Evolutionary conservation across 108 stramenopile genomes (phyloP), one percentile per base, ranked within the genome.

Genomic region (Nitzschia sp.): DNA sequence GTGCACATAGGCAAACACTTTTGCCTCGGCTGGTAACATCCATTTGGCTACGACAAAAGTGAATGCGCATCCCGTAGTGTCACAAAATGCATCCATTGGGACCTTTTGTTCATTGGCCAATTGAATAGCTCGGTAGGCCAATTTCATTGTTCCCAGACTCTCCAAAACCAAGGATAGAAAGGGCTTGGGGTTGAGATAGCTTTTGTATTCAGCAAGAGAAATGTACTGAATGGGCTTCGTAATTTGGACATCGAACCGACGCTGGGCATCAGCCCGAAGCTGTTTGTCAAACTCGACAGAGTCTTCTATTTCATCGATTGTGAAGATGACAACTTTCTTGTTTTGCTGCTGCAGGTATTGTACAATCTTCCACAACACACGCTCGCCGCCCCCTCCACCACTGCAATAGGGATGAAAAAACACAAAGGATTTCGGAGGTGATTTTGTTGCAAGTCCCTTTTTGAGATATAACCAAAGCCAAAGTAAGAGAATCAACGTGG

Each of bases 11-110:
- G 95, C 81, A 20, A 83, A 78, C 34, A 97, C 79, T 51, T 65
- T 70, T 41, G 84, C 85, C 10, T 82, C 79, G 3, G 82, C 77
- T 7, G 60, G 59, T 14, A 29, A 51, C 69, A 76, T 76, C 69
- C 69, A 76, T 63, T 73, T 76, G 0, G 95, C 94, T 22, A 97
- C 82, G 3, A 89, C 67, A 76, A 83, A 96, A 0, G 95, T 91
- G 83, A 98, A 99, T 21, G 97, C 96, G 58, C 81, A 95, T 14
- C 98, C 98, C 0, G 95, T 98, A 10, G 97, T 98, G 65, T 98
- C 98, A 22, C 97, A 57, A 70, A 94, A 97, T 0, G 96, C 80
- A 63, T 97, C 92, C 0, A 95, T 91, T 14, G 75, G 68, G 8
- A 63, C 25, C 15, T 66, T 48, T 22, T 69, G 19, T 15, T 63